Percentiles rank a stretch among this genome's conserved stretches.
Conservation (phyloP, 805 yeast species). For the Jamesozyma piceae region DNA sequence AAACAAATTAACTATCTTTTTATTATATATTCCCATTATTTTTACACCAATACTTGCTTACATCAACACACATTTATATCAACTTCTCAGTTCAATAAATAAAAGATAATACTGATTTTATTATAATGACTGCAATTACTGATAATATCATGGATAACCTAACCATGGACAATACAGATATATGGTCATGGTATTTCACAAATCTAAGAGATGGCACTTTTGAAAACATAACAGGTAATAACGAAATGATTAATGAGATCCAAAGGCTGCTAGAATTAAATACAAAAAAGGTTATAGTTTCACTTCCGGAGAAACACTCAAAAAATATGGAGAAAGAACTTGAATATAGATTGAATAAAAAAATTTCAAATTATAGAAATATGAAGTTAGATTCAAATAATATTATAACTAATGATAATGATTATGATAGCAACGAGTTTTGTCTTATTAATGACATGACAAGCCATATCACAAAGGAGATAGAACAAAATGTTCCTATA, state of each 20-base stretch:
- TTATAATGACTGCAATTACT: too few relatives aligned
- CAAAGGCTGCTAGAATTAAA: constrained; percentile 9
- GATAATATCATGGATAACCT: background rate
- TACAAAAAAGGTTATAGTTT: background rate
- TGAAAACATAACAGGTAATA: constrained; percentile 25
- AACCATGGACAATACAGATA: constrained; percentile 11
- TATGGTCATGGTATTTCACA: constrained; percentile 30
- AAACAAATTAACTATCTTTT: too few relatives aligned
- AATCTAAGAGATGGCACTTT: constrained; percentile 28
- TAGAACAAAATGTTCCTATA: background rate
- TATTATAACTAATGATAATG: background rate
- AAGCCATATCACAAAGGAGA: background rate
- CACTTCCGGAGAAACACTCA: background rate
- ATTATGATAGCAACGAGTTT: background rate
- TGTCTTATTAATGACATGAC: background rate
- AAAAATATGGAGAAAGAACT: background rate
- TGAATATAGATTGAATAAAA: background rate
- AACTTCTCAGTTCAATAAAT: too few relatives aligned
- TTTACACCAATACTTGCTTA: too few relatives aligned
- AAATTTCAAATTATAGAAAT: background rate
- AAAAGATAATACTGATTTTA: too few relatives aligned
- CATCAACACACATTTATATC: too few relatives aligned
- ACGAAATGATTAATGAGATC: constrained; percentile 6
- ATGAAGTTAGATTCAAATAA: background rate
- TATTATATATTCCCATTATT: too few relatives aligned